Evolutionary conservation across 169 alveolate genomes (phyloP), one percentile per base, ranked within the genome.

Genomic region (Plasmodium cynomolgi): DNA sequence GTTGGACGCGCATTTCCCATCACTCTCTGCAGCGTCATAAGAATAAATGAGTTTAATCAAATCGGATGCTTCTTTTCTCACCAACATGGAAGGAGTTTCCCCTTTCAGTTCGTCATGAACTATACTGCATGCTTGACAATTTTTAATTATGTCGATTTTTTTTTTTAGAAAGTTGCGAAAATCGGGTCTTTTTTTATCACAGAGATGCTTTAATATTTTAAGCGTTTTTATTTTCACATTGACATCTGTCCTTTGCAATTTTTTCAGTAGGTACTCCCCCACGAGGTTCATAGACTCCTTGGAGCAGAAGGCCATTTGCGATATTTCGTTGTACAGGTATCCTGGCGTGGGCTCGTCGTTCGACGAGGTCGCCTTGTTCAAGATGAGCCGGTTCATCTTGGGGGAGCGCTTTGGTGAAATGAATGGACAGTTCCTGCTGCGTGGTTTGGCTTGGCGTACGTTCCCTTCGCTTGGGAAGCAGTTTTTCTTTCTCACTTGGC

Each of bases 311-410:
- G 95, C 85, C 93, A 84, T 93, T 73, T 96, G 97, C 6, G 95
- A 93, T 41, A 96, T 85, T 56, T 96, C 97, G 54, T 95, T 92
- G 95, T 95, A 96, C 68, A 96, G 72, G 74, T 96, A 96, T 0
- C 97, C 97, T 7, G 97, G 97, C 8, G 97, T 94, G 2, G 96
- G 97, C 44, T 96, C 97, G 58, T 96, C 93, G 77, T 95, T 95
- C 26, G 96, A 96, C 56, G 97, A 93, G 8, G 97, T 95, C 17
- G 96, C 95, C 81, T 94, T 93, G 83, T 95, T 93, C 44, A 96
- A 77, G 29, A 79, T 62, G 31, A 88, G 82, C 54, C 94, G 37
- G 47, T 88, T 88, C 94, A 88, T 88, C 74, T 58, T 82, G 20
- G 54, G 8, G 56, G 56, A 41, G 44, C 8, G 4, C 11, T 44